Evolutionary conservation across 208 protist species (phyloP).

Genomic region (Trypanosoma mega): DNA sequence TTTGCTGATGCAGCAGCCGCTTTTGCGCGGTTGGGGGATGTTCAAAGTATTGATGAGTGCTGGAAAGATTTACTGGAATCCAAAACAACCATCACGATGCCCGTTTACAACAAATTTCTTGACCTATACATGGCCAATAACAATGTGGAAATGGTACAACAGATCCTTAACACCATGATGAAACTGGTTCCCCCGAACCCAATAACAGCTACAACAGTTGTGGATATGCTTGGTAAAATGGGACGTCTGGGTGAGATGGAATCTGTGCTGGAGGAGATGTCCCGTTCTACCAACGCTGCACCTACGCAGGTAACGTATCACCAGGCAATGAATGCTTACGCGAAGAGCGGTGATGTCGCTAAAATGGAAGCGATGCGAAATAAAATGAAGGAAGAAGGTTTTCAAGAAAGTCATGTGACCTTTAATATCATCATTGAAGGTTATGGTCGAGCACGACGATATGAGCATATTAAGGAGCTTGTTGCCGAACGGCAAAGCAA

Average conservation of each 20-base stretch:
- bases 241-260: constrained; percentile 87
- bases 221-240: constrained; percentile 93
- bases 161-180: constrained; percentile 92
- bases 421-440: constrained; percentile 92
- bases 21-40: constrained; percentile 62
- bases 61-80: constrained; percentile 77
- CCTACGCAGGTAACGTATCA: constrained; percentile 91
- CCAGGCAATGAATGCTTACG: constrained; percentile 90
- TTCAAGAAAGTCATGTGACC: constrained; percentile 80
- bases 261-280: constrained; percentile 86
- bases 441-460: constrained; percentile 85
- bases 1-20: constrained; percentile 79
- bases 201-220: constrained; percentile 87
- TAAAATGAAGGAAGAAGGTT: constrained; percentile 58
- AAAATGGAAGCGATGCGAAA: constrained; percentile 83
- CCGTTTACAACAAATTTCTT: constrained; percentile 90
- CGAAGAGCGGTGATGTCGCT: constrained; percentile 83
- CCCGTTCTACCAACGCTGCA: constrained; percentile 67
- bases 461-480: constrained; percentile 80
- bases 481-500: constrained; percentile 69
- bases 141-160: constrained; percentile 84
- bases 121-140: constrained; percentile 82
- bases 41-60: constrained; percentile 57
- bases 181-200: constrained; percentile 85
- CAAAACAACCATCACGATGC: constrained; percentile 80